Percentiles rank a stretch among this genome's conserved stretches.
Conservation (phyloP, 352 stramenopile species). For the Phytopythium aichiense region DNA sequence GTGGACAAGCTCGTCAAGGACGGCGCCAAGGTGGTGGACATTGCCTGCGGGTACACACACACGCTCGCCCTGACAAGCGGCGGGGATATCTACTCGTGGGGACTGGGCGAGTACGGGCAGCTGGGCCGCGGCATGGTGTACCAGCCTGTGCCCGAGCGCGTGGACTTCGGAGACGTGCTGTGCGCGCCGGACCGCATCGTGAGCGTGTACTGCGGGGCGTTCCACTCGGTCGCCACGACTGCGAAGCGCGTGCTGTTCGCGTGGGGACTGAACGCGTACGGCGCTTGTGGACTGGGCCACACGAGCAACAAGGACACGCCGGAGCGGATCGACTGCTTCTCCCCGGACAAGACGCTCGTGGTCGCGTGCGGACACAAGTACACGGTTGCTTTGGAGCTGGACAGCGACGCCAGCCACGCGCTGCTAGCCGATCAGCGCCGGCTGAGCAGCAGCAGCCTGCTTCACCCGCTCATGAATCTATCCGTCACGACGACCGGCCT, state of each 20-base stretch:
- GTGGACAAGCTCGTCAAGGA: conserved; percentile 36
- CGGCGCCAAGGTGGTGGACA: conserved; percentile 40
- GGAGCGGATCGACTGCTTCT: conserved; percentile 75
- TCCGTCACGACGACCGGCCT: conserved; percentile 3
- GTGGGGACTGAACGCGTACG: conserved; percentile 80
- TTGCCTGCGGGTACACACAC: conserved; percentile 87
- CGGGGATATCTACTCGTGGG: conserved; percentile 87
- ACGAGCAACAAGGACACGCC: conserved; percentile 77
- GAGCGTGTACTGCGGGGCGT: conserved; percentile 73
- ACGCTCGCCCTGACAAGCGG: conserved; percentile 71
- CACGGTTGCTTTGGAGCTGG: conserved; percentile 64
- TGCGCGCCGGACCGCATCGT: conserved; percentile 39
- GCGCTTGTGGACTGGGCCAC: conserved; percentile 72
- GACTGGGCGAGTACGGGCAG: conserved; percentile 87
- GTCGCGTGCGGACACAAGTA: conserved; percentile 83
- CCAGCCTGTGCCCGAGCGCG: conserved; percentile 60
- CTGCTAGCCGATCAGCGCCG: neutral
- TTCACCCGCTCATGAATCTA: neutral
- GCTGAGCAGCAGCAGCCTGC: neutral
- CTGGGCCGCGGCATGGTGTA: conserved; percentile 87
- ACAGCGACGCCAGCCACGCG: conserved; percentile 6
- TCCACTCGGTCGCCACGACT: conserved; percentile 74
- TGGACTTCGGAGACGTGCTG: conserved; percentile 47
- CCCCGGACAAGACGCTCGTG: conserved; percentile 39
- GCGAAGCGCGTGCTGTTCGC: conserved; percentile 60